These are phyloP conservation scores for Phytophthora tubulina DNA, from an alignment of 352 stramenopile genomes.

Conservation along the genomic window DNA sequence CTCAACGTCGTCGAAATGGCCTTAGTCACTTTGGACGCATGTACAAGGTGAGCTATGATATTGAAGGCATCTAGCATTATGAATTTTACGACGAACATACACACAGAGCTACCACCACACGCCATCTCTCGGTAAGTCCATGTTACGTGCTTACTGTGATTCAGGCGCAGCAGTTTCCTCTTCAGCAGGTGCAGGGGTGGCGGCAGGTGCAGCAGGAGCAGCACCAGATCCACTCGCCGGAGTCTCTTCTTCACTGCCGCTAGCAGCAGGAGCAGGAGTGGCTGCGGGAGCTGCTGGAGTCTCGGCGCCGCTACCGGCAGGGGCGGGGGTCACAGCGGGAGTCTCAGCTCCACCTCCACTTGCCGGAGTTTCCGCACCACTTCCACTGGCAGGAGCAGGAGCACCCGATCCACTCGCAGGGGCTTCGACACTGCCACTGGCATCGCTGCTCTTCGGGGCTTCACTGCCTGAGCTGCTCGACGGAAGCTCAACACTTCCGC, in stretches of 20 bases:
- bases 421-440: conserved; percentile 14
- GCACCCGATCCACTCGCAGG: conserved; percentile 2
- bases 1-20: too few species aligned
- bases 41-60: conserved; percentile 1
- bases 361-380: background rate
- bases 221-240: conserved; percentile 17
- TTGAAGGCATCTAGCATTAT: conserved; percentile 38
- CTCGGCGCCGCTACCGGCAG: background rate
- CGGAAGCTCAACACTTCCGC: conserved; percentile 25
- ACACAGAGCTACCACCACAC: conserved; percentile 31
- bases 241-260: conserved; percentile 4
- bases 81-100: conserved; percentile 40
- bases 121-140: conserved; percentile 30
- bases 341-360: conserved; percentile 4
- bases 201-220: conserved; percentile 9
- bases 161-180: conserved; percentile 3
- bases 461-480: conserved; percentile 1
- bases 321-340: conserved; percentile 14
- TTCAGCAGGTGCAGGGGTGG: conserved; percentile 20
- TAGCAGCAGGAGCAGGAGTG: background rate
- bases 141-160: conserved; percentile 31
- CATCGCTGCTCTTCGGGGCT: conserved; percentile 1
- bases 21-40: background rate
- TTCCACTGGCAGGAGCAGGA: background rate
- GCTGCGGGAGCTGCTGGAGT: background rate